Conservation (phyloP, 1,284 basidiomycete genomes). For the Pseudozyma hubeiensis region DNA sequence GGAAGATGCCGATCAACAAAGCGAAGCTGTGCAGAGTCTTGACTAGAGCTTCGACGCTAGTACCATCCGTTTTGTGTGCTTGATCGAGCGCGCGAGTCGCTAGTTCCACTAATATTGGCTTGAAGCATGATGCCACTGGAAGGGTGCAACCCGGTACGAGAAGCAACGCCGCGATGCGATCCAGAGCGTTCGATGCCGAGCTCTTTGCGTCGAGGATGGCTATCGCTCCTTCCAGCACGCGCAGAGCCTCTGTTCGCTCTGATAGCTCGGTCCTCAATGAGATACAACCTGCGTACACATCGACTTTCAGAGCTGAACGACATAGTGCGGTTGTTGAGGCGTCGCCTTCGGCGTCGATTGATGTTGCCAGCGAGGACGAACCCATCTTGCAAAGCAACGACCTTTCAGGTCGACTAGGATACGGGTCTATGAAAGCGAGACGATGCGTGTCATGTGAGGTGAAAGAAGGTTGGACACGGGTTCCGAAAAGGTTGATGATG, state of each 20-base stretch:
- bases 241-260: neutral
- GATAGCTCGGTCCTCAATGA: conserved; percentile 19
- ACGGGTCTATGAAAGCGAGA: neutral
- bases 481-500: no score
- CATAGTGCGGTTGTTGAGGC: conserved; percentile 1
- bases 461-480: neutral
- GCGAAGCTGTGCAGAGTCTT: conserved; percentile 32
- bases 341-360: neutral
- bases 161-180: conserved; percentile 58
- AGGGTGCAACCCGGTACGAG: conserved; percentile 56
- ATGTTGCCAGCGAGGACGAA: neutral
- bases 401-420: neutral
- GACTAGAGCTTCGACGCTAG: conserved; percentile 10
- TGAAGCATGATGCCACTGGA: conserved; percentile 57
- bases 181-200: conserved; percentile 36
- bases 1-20: conserved; percentile 54
- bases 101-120: conserved; percentile 65
- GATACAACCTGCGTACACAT: conserved; percentile 23
- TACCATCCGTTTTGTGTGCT: conserved; percentile 9
- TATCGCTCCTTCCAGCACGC: neutral
- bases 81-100: conserved; percentile 51
- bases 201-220: conserved; percentile 11
- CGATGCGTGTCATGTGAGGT: conserved; percentile 3
- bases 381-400: conserved; percentile 13
- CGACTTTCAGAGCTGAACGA: conserved; percentile 33